A percentile compares a stretch with the other conserved stretches of the same genome.
Conservation (phyloP, 805 yeast genomes). For the Lipomyces mesembrius region DNA sequence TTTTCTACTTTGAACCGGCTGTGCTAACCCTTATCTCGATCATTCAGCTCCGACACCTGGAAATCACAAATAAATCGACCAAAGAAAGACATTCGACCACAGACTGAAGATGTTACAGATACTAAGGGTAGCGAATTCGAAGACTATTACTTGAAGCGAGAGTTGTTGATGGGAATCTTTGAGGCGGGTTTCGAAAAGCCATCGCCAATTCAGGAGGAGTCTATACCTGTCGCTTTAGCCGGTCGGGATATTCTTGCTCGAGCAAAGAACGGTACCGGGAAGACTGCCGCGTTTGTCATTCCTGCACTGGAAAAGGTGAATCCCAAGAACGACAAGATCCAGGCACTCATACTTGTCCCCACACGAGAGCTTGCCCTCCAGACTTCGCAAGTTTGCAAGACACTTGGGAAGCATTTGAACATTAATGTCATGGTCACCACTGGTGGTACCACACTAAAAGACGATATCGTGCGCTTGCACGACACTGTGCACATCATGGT, state of each 20-base stretch:
- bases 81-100: constrained; percentile 86
- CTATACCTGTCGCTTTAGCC: constrained; percentile 91
- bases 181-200: constrained; percentile 99
- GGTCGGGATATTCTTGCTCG: constrained; percentile 96
- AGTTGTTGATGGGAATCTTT: constrained; percentile 94
- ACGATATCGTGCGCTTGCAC: constrained; percentile 88
- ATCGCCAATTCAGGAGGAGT: constrained; percentile 96
- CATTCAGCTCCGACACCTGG: constrained; percentile 54
- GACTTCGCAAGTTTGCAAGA: constrained; percentile 95
- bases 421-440: constrained; percentile 96
- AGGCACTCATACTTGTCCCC: constrained; percentile 91
- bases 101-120: constrained; percentile 84
- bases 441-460: constrained; percentile 93
- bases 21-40: background rate
- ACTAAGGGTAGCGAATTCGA: constrained; percentile 92
- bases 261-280: constrained; percentile 98
- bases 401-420: constrained; percentile 85
- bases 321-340: constrained; percentile 82
- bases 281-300: constrained; percentile 95
- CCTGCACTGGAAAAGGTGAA: constrained; percentile 89
- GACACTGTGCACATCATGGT: constrained; percentile 94
- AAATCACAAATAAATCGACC: constrained; percentile 76
- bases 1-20: background rate
- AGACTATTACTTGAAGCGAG: constrained; percentile 88
- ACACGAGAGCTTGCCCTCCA: constrained; percentile 97